A percentile compares a stretch with the other conserved stretches of the same genome.
Conservation (phyloP, 495 filamentous ascomycete species). For the Aspergillus coremiiformis region DNA sequence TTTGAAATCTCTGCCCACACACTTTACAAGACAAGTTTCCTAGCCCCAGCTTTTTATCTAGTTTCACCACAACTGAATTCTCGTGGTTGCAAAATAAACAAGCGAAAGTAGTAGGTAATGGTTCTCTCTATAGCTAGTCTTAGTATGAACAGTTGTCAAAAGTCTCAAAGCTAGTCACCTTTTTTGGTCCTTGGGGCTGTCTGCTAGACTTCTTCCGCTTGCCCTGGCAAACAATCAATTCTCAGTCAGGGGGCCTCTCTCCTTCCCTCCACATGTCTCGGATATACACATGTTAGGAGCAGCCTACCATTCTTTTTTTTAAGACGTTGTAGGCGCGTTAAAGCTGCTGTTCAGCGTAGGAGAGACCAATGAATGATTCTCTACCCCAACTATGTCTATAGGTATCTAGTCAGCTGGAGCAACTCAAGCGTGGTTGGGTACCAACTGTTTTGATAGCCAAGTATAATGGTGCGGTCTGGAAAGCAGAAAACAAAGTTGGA, state of each 20-base stretch:
- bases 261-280: background rate
- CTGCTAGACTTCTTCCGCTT: slow-evolving; percentile 93
- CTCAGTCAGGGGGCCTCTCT: background rate
- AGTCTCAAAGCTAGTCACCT: slow-evolving; percentile 43
- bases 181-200: slow-evolving; percentile 76
- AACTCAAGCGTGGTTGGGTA: background rate
- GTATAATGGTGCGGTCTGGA: background rate
- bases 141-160: background rate
- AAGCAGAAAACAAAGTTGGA: background rate
- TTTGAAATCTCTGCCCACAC: slow-evolving; percentile 89
- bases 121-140: slow-evolving; percentile 58
- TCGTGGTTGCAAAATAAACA: slow-evolving; percentile 99
- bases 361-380: background rate
- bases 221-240: slow-evolving; percentile 44
- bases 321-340: background rate
- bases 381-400: background rate
- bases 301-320: slow-evolving; percentile 11
- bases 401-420: background rate
- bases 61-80: slow-evolving; percentile 74
- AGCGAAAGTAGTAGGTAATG: slow-evolving; percentile 81
- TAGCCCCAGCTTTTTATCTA: slow-evolving; percentile 85
- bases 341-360: background rate
- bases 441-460: background rate
- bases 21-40: slow-evolving; percentile 82
- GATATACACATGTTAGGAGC: background rate